Percentiles rank a stretch among this genome's conserved stretches.
These are phyloP conservation scores for Fomes fomentarius DNA, from an alignment of 1,284 basidiomycete species.

Conservation along the genomic window DNA sequence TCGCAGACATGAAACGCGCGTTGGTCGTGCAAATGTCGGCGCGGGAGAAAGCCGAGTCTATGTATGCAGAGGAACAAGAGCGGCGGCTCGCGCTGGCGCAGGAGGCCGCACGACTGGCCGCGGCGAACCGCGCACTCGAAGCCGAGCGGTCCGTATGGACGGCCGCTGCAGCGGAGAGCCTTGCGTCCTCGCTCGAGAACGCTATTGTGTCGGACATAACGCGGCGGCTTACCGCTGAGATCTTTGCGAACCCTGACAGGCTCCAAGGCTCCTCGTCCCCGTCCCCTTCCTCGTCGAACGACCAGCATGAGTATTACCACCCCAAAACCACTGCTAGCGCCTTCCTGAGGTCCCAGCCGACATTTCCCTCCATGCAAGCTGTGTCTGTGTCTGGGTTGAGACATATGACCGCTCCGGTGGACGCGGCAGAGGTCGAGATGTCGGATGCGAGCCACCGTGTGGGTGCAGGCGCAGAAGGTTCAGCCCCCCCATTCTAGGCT, in stretches of 20 bases:
- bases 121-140: slow-evolving; percentile 24
- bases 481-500: too few species aligned
- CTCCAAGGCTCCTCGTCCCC: background rate
- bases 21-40: slow-evolving; percentile 34
- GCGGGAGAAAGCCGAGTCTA: slow-evolving; percentile 36
- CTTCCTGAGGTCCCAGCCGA: too few species aligned
- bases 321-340: too few species aligned
- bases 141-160: slow-evolving; percentile 24
- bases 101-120: slow-evolving; percentile 21
- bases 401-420: too few species aligned
- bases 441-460: background rate
- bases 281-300: background rate
- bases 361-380: background rate
- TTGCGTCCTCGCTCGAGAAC: slow-evolving; percentile 14
- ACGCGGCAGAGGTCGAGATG: background rate
- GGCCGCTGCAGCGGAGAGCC: slow-evolving; percentile 16
- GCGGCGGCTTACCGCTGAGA: slow-evolving; percentile 5
- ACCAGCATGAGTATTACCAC: too few species aligned
- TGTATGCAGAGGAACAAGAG: slow-evolving; percentile 25
- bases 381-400: background rate
- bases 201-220: slow-evolving; percentile 12
- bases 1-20: slow-evolving; percentile 39
- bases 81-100: slow-evolving; percentile 25
- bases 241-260: background rate
- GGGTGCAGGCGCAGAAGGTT: too few species aligned